Evolutionary conservation across 306 rosid species (phyloP).

Genomic region (Vigna nakashimae): DNA sequence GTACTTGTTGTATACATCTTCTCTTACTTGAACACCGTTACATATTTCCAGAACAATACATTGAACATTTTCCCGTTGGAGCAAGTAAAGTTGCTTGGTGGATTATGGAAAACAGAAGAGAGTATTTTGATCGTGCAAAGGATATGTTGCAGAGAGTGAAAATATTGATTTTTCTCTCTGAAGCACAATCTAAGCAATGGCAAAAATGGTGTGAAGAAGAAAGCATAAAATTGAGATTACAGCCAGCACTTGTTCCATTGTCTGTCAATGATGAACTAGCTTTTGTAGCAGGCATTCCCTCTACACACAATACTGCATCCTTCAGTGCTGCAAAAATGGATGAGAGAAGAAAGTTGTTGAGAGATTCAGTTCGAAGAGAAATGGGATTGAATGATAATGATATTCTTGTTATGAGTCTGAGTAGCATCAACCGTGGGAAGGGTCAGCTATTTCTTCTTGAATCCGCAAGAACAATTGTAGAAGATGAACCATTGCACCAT

Average conservation of each 20-base stretch:
- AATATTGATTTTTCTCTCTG: slow-evolving; percentile 73
- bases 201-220: slow-evolving; percentile 85
- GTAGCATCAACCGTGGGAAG: slow-evolving; percentile 92
- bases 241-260: slow-evolving; percentile 74
- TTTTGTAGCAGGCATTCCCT: slow-evolving; percentile 74
- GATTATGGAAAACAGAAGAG: slow-evolving; percentile 93
- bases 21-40: slow-evolving; percentile 1
- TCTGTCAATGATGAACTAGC: slow-evolving; percentile 89
- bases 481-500: slow-evolving; percentile 45
- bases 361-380: slow-evolving; percentile 75
- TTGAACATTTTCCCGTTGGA: slow-evolving; percentile 79
- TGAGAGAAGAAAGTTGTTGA: slow-evolving; percentile 64
- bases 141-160: slow-evolving; percentile 71
- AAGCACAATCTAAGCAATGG: slow-evolving; percentile 84
- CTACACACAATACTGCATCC: slow-evolving; percentile 65
- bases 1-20: neutral
- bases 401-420: slow-evolving; percentile 79
- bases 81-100: slow-evolving; percentile 94
- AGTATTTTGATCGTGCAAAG: slow-evolving; percentile 86
- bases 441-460: slow-evolving; percentile 87
- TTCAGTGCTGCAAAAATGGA: slow-evolving; percentile 63
- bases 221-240: slow-evolving; percentile 63
- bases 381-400: slow-evolving; percentile 77
- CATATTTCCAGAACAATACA: slow-evolving; percentile 68
- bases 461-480: slow-evolving; percentile 60